phyloP scores from a whole-genome alignment of 1,284 basidiomycete genomes.

The Chiua sp. region DNA sequence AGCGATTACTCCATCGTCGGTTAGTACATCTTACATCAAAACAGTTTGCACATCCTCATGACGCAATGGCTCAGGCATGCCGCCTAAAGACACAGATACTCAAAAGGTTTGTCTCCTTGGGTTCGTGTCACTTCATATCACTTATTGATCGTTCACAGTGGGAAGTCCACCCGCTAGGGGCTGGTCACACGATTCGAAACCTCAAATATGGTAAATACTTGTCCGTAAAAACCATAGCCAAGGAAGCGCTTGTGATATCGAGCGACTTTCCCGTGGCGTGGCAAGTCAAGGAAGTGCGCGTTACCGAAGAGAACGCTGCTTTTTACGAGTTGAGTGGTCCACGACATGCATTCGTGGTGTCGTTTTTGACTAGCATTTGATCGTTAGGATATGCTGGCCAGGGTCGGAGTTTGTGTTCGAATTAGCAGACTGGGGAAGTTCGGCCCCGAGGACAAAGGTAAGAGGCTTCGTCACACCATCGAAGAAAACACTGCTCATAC shows the following conservation, averaged over 20 bases:
- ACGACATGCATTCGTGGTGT: not conserved
- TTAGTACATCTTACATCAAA: conserved; percentile 1
- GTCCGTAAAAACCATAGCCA: conserved; percentile 26
- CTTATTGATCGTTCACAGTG: conserved; percentile 21
- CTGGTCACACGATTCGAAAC: conserved; percentile 37
- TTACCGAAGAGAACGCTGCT: conserved; percentile 33
- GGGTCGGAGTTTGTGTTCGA: conserved; percentile 35
- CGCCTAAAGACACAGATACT: conserved; percentile 30
- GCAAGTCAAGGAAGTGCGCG: conserved; percentile 30
- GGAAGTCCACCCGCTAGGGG: conserved; percentile 35
- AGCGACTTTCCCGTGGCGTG: conserved; percentile 36
- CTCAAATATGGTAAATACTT: conserved; percentile 39
- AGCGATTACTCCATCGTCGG: conserved; percentile 32
- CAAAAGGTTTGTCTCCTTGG: conserved; percentile 30
- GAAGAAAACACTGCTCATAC: conserved; percentile 3
- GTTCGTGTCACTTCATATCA: not conserved
- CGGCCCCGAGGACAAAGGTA: conserved; percentile 38
- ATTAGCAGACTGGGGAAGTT: conserved; percentile 29
- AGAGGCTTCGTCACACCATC: not conserved
- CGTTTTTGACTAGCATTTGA: not conserved
- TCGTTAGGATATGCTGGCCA: conserved; percentile 34
- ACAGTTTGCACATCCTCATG: conserved; percentile 4
- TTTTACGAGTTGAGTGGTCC: conserved; percentile 34
- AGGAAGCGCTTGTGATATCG: conserved; percentile 21
- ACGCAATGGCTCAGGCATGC: conserved; percentile 27